Evolutionary conservation across 192 early-diverging fungal species (phyloP), one percentile per base, ranked within the genome.

Genomic region (Coemansia sp.): DNA sequence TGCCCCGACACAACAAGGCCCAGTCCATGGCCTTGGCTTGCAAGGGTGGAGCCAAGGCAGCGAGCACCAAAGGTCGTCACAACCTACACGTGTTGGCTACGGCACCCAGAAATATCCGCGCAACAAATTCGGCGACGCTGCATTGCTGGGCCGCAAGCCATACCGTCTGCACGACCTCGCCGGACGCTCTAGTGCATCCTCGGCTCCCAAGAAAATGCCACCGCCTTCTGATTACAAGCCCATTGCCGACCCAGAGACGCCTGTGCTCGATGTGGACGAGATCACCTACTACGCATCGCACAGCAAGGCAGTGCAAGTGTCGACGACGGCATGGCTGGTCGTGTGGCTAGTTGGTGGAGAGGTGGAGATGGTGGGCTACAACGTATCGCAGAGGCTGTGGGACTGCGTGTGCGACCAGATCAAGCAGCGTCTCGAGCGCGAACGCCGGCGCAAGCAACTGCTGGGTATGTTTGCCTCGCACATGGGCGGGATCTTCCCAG

Each of bases 331-430:
- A 0, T 83, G 80, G 80, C 41, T 83, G 17, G 65, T 73, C 17
- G 62, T 83, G 12, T 83, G 80, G 80, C 62, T 83, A 12, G 68
- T 83, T 36, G 80, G 80, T n/a, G 80, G 80, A 27, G 80, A 83
- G 71, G 65, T 83, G 19, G 80, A 83, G 67, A 83, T 83, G 80
- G 80, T 83, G 2, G 80, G 80, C 36, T 83, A 83, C 65, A 83
- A 83, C 40, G 71, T 77, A 29, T 76, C 80, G n/a, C 57, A 74
- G 47, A 51, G 43, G 14, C 67, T 83, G n/a, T 83, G 80, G 80
- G 53, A 74, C 29, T 47, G 49, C 42, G 41, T 83, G 11, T 68
- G 70, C 51, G 80, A 83, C 42, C 80, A 83, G 64, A 83, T 83
- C 62, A 67, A 64, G 42, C 74, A 83, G 60, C 70, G 80, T 8